These are phyloP conservation scores for Colletotrichum shisoi DNA, from an alignment of 2,329 filamentous ascomycete genomes.

Conservation along the genomic window DNA sequence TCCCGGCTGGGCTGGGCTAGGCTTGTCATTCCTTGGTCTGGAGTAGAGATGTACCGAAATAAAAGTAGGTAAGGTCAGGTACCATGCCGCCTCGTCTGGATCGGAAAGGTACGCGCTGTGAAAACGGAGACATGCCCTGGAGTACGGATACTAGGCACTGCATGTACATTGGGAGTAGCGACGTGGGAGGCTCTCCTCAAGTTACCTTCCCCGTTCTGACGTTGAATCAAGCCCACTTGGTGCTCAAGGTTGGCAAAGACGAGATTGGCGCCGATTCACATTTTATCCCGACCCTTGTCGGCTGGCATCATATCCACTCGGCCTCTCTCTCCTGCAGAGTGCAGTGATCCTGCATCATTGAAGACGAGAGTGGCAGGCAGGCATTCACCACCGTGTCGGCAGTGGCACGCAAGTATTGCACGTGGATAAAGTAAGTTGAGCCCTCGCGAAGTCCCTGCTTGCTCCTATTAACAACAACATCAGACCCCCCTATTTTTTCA, in stretches of 20 bases:
- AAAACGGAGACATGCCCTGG: neutral
- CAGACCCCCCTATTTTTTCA: slow-evolving; percentile 4
- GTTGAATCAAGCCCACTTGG: slow-evolving; percentile 38
- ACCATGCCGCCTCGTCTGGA: slow-evolving; percentile 24
- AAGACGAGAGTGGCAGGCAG: slow-evolving; percentile 3
- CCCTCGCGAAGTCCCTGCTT: neutral
- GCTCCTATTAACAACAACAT: neutral
- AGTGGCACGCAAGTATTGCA: neutral
- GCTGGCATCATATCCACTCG: slow-evolving; percentile 5
- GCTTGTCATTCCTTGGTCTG: neutral
- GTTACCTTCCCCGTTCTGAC: slow-evolving; percentile 26
- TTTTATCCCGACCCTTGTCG: slow-evolving; percentile 29
- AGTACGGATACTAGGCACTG: too few species aligned
- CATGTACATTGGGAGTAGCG: neutral
- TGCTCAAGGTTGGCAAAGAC: slow-evolving; percentile 28
- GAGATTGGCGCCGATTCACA: slow-evolving; percentile 38
- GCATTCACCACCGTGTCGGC: neutral
- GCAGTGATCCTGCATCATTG: slow-evolving; percentile 1
- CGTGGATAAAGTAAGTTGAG: neutral
- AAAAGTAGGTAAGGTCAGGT: slow-evolving; percentile 9
- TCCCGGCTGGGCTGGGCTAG: neutral
- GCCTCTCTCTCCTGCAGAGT: slow-evolving; percentile 8
- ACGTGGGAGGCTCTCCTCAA: slow-evolving; percentile 2
- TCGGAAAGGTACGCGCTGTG: slow-evolving; percentile 10
- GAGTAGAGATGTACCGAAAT: neutral